Conservation (phyloP, 768 basidiomycete species). For the Tricholoma hemisulphureum region DNA sequence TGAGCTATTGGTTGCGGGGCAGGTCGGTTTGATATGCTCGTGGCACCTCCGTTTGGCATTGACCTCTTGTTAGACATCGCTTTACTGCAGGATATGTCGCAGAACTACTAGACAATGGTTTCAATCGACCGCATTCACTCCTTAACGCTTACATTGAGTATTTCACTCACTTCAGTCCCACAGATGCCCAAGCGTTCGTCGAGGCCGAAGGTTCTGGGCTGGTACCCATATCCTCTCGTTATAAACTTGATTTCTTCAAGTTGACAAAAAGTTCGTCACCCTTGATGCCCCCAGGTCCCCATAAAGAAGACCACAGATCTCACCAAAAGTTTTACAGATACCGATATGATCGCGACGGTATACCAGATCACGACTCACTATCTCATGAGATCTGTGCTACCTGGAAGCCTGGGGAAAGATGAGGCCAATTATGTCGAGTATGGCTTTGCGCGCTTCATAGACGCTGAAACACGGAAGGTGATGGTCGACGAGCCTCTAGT, state of each 20-base stretch:
- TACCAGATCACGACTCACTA: constrained; percentile 39
- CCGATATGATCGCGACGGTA: constrained; percentile 38
- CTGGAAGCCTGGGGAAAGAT: constrained; percentile 36
- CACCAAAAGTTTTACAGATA: constrained; percentile 21
- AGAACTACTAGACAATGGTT: constrained; percentile 39
- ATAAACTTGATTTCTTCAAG: constrained; percentile 41
- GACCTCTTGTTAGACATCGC: constrained; percentile 34
- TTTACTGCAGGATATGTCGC: constrained; percentile 45
- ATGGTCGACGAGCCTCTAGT: constrained; percentile 46
- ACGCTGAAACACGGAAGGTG: constrained; percentile 37
- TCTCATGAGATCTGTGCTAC: constrained; percentile 40
- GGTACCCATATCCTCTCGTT: constrained; percentile 34
- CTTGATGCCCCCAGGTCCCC: not conserved
- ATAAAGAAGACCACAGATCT: not conserved
- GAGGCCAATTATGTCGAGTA: constrained; percentile 43
- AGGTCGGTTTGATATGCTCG: constrained; percentile 29
- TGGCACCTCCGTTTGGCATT: not conserved
- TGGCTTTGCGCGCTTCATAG: constrained; percentile 45
- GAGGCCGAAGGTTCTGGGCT: constrained; percentile 26
- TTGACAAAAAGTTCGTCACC: constrained; percentile 38
- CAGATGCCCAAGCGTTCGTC: constrained; percentile 34
- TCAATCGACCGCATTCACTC: constrained; percentile 38
- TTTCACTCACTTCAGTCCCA: constrained; percentile 38
- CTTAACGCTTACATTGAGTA: constrained; percentile 42
- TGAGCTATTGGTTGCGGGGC: constrained; percentile 47